Base-by-base conservation (phyloP, 345 rosid genomes). In the Nephelium lappaceum region DNA sequence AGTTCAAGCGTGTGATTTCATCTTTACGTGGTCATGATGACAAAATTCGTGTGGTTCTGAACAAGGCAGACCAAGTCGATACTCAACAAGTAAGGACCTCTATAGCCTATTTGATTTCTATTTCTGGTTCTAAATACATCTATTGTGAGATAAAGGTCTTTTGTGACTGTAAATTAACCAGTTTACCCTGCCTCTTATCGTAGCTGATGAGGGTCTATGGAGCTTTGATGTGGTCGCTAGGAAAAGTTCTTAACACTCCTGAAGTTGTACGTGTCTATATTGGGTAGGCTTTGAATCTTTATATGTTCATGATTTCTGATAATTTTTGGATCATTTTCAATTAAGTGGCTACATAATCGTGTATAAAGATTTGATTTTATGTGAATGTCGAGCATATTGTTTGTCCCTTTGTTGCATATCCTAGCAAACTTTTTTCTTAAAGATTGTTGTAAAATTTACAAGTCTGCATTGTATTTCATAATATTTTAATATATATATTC, bases 171-270 rank as follows among this genome's bases (percentile, higher is more conserved):
- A 18, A 67, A 57, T 15, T 76, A 67, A 76, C 72, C 36, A 16
- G 47, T 63, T 69, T 66, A 49, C 74, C 10, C 78, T 39, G 6
- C 43, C 71, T 77, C 60, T 38, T 79, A 21, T 72, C 81, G 69
- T 87, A 96, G 99, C 87, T 96, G 69, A 96, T 96, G 99, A 94
- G 98, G 87, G 99, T 96, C 36, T 93, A 96, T 85, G 99, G 99
- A 84, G 98, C 97, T 64, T 82, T 96, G 71, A 94, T 96, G 97
- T 96, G 98, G 98, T 96, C 99, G 47, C 97, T 96, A 23, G 97
- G 99, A 74, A 96, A 94, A 87, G 99, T 96, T 83, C 84, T 96
- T 14, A 94, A 93, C 78, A 94, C 97, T 79, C 98, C 98, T 57
- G 99, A 94, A 86, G 99, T 94, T 81, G 72, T 47, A 84, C 98